Conservation (phyloP, 352 stramenopile species). For the Phytophthora pluvialis region DNA sequence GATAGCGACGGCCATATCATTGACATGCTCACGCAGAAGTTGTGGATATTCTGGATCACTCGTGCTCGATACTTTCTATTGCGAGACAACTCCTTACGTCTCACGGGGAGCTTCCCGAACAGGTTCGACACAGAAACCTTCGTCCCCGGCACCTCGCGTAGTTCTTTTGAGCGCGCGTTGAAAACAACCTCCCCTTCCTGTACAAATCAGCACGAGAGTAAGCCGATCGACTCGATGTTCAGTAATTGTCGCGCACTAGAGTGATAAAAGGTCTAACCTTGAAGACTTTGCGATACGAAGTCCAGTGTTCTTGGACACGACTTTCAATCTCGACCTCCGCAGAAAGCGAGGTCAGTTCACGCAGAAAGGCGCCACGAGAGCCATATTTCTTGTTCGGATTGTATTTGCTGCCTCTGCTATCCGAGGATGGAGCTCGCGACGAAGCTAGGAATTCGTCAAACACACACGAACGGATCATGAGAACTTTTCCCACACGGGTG, state of each 20-base stretch:
- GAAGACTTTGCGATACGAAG: slow-evolving; percentile 71
- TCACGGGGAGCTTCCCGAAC: slow-evolving; percentile 69
- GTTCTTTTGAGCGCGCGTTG: slow-evolving; percentile 53
- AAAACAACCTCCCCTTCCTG: slow-evolving; percentile 66
- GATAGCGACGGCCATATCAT: slow-evolving; percentile 79
- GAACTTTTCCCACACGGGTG: not conserved
- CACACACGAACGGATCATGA: not conserved
- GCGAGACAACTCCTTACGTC: slow-evolving; percentile 46
- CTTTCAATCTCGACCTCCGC: slow-evolving; percentile 72
- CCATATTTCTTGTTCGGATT: slow-evolving; percentile 44
- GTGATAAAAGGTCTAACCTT: slow-evolving; percentile 40
- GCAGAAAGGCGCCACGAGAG: slow-evolving; percentile 56
- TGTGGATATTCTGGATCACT: slow-evolving; percentile 49
- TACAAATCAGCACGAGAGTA: not conserved
- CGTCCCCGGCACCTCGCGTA: slow-evolving; percentile 52
- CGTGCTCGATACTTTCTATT: slow-evolving; percentile 43
- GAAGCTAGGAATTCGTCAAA: slow-evolving; percentile 40
- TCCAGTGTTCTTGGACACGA: slow-evolving; percentile 57
- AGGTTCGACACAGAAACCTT: slow-evolving; percentile 55
- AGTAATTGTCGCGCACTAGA: not conserved
- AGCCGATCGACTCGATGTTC: not conserved
- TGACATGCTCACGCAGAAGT: slow-evolving; percentile 60
- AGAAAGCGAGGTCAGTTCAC: slow-evolving; percentile 49
- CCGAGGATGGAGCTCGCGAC: slow-evolving; percentile 26
- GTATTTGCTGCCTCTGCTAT: not conserved